Conservation (phyloP, 2,329 filamentous ascomycete genomes). For the Beauveria medogensis region DNA sequence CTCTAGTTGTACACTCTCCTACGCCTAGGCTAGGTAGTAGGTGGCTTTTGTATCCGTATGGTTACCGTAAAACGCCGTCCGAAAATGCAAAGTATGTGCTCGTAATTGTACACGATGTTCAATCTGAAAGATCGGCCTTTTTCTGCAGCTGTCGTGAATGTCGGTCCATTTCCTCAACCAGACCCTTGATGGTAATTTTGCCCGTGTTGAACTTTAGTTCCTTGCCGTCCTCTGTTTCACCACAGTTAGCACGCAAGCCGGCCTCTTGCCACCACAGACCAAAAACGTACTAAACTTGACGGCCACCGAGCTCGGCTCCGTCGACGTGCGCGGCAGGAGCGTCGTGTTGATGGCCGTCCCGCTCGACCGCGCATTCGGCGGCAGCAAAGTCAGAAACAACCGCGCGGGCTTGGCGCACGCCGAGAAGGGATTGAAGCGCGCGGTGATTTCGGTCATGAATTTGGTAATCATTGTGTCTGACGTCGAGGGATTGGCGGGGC, state of each 20-base stretch:
- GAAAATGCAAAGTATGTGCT: conserved; percentile 22
- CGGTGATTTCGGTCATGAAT: conserved; percentile 76
- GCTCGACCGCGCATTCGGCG: conserved; percentile 63
- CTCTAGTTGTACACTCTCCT: conserved; percentile 3
- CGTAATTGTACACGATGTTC: conserved; percentile 1
- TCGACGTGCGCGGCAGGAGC: conserved; percentile 62
- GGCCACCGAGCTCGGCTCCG: conserved; percentile 58
- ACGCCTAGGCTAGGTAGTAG: not conserved
- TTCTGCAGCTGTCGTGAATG: conserved; percentile 78
- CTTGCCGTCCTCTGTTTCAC: conserved; percentile 79
- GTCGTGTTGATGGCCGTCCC: conserved; percentile 72
- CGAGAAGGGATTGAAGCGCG: conserved; percentile 90
- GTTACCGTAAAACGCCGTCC: conserved; percentile 22
- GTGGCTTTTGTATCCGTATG: not conserved
- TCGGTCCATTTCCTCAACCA: conserved; percentile 82
- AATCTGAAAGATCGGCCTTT: conserved; percentile 55
- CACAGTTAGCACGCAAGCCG: conserved; percentile 16
- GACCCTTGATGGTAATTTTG: conserved; percentile 74
- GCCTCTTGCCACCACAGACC: not conserved
- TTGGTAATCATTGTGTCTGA: conserved; percentile 64
- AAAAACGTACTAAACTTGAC: conserved; percentile 74
- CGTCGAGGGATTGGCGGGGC: not conserved
- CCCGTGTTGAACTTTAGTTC: conserved; percentile 76
- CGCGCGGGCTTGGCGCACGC: conserved; percentile 71
- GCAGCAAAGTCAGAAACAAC: conserved; percentile 78